A percentile compares a stretch with the other conserved stretches of the same genome.
These are phyloP conservation scores for Talaromyces sp. DNA, from an alignment of 2,329 filamentous ascomycete species.

Conservation along the genomic window DNA sequence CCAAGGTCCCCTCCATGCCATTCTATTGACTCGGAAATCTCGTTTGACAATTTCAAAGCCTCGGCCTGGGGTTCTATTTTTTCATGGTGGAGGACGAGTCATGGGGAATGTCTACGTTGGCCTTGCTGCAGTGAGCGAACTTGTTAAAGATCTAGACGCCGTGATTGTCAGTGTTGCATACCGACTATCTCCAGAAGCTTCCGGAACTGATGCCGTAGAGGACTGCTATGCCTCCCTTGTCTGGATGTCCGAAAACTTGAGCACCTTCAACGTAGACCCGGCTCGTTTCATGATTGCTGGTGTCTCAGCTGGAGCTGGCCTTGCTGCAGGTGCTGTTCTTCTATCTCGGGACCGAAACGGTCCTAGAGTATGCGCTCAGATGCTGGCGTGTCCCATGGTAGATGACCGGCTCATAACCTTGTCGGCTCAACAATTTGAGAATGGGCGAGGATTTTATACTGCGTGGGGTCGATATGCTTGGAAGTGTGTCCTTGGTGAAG, in stretches of 20 bases:
- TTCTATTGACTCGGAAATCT: too few relatives aligned
- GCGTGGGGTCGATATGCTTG: slow-evolving; percentile 3
- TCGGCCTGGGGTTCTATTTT: background rate
- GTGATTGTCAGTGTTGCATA: slow-evolving; percentile 1
- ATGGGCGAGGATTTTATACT: slow-evolving; percentile 4
- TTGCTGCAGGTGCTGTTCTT: background rate
- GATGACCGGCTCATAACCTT: slow-evolving; percentile 1
- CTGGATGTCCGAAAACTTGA: background rate
- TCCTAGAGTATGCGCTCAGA: background rate
- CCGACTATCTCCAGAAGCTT: slow-evolving; percentile 1
- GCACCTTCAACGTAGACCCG: background rate
- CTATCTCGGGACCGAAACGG: slow-evolving; percentile 2
- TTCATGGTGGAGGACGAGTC: slow-evolving; percentile 3
- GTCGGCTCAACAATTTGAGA: background rate
- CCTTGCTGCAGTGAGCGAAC: background rate
- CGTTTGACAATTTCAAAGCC: background rate
- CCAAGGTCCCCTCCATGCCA: too few relatives aligned
- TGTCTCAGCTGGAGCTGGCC: slow-evolving; percentile 1
- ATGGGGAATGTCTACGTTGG: slow-evolving; percentile 6
- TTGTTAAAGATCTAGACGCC: background rate
- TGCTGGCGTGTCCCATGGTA: slow-evolving; percentile 4
- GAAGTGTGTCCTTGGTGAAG: slow-evolving; percentile 2
- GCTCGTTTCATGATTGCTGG: slow-evolving; percentile 6
- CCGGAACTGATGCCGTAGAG: background rate
- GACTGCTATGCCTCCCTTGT: slow-evolving; percentile 5